Evolutionary conservation across 169 alveolate genomes (phyloP), one percentile per base, ranked within the genome.

Genomic region (Cryptosporidium ubiquitum): DNA sequence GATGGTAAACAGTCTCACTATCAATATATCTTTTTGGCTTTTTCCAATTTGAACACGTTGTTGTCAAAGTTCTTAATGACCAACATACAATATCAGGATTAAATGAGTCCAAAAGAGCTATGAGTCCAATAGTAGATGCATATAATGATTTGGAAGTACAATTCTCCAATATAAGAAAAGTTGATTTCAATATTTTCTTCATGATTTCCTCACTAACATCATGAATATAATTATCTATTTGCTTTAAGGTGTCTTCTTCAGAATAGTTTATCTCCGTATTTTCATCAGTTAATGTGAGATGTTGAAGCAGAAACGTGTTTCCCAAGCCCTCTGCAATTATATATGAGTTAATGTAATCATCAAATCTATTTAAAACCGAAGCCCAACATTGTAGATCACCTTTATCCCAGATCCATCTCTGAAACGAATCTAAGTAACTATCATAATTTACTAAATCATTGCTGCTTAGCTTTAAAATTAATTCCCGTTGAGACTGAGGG

Each of bases 311-410:
- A 47, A 79, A 79, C 5, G 66, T 10, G 26, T 79, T 79, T 37
- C 89, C 89, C 0, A 79, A 37, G 9, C 61, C 75, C 74, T 79
- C 89, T 42, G 39, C 61, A 18, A 79, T 40, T n/a, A 79, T 61
- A 33, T 79, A 79, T 3, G 40, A 61, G 75, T 58, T 79, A 26
- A 79, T 35, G 68, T 79, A 79, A 66, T 79, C 89, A 66, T 79
- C 89, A 79, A 79, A 79, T 64, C 89, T 58, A 47, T 79, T 79
- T 33, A 79, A 64, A 60, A 64, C 89, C 31, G 89, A 79, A 6
- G 89, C 89, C 89, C 89, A 79, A 49, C 89, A 79, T 7, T 79
- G 89, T 12, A 79, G 69, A 61, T 79, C 89, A 47, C 89, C 89
- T 18, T 79, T 79, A 39, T 79, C 89, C 89, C 89, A 79, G 39